Conservation (phyloP, 768 basidiomycete genomes). For the Rubroboletus satanas region DNA sequence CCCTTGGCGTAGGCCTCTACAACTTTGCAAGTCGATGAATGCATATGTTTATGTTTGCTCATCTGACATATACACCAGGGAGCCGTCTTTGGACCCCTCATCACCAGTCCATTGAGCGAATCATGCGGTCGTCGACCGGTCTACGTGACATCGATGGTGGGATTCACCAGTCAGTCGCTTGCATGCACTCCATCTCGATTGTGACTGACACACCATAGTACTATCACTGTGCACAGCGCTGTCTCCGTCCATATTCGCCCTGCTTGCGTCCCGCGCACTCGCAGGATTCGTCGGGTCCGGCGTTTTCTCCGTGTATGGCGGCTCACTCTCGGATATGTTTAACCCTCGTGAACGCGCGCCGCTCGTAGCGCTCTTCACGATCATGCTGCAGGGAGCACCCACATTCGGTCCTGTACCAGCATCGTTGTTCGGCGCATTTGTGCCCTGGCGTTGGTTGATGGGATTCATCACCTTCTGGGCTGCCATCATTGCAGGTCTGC, state of each 20-base stretch:
- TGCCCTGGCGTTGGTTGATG: conserved; percentile 28
- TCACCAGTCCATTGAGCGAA: conserved; percentile 25
- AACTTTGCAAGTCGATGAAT: conserved; percentile 21
- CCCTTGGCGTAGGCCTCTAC: conserved; percentile 25
- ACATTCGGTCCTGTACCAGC: conserved; percentile 28
- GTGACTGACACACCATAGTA: conserved; percentile 14
- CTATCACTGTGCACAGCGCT: conserved; percentile 22
- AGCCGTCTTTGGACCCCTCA: conserved; percentile 24
- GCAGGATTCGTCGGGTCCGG: conserved; percentile 24
- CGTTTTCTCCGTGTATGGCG: conserved; percentile 30
- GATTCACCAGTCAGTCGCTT: conserved; percentile 21
- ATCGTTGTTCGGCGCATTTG: conserved; percentile 16
- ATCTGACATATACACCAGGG: conserved; percentile 15
- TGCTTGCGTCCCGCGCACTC: conserved; percentile 20
- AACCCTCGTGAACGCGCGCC: conserved; percentile 26
- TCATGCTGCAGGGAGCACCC: conserved; percentile 30
- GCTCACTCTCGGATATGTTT: conserved; percentile 30
- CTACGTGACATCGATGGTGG: conserved; percentile 19
- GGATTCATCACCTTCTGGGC: conserved; percentile 25
- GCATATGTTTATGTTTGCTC: neutral
- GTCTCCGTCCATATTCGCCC: conserved; percentile 19
- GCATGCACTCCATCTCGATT: neutral
- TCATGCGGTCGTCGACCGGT: conserved; percentile 24
- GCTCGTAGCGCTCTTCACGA: conserved; percentile 28
- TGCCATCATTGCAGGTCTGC: conserved; percentile 13